Conservation (phyloP, 2,329 filamentous ascomycete genomes). For the Talaromyces atroroseus region DNA sequence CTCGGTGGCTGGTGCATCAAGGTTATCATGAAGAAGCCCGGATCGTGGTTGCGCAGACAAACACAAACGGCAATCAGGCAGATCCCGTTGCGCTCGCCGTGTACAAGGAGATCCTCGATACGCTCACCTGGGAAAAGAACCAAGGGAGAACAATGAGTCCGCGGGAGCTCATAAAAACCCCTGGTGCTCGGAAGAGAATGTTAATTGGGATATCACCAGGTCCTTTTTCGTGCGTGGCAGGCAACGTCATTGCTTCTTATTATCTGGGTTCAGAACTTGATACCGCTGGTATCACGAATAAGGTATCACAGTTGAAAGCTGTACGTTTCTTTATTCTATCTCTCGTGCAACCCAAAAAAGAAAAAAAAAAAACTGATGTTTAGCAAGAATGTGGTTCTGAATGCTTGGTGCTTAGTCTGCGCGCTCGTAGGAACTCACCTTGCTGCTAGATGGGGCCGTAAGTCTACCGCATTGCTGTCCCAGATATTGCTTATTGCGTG, state of each 20-base stretch:
- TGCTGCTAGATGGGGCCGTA: constrained; percentile 41
- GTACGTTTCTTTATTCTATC: background rate
- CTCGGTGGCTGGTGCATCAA: constrained; percentile 43
- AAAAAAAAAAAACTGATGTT: background rate
- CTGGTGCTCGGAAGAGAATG: constrained; percentile 32
- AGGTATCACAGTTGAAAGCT: constrained; percentile 38
- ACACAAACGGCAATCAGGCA: constrained; percentile 40
- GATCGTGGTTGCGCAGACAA: constrained; percentile 38
- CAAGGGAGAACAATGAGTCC: constrained; percentile 32
- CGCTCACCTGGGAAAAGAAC: constrained; percentile 43
- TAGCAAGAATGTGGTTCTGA: constrained; percentile 45
- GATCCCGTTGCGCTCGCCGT: constrained; percentile 36
- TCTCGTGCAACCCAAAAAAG: background rate
- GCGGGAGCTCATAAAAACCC: constrained; percentile 34
- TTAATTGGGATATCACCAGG: constrained; percentile 35
- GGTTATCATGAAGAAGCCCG: constrained; percentile 40
- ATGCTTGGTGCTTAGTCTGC: constrained; percentile 45
- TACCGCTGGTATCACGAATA: constrained; percentile 43
- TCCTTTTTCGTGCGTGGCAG: constrained; percentile 31
- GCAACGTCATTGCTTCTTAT: constrained; percentile 39
- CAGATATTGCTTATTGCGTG: constrained; percentile 27
- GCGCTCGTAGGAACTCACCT: constrained; percentile 42
- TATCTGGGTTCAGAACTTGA: constrained; percentile 41
- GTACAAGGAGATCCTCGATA: constrained; percentile 46
- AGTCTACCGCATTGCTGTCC: constrained; percentile 38